Percentiles rank a stretch among this genome's conserved stretches.
These are phyloP conservation scores for Pseudozyma thailandica DNA, from an alignment of 1,284 basidiomycete genomes.

Conservation along the genomic window DNA sequence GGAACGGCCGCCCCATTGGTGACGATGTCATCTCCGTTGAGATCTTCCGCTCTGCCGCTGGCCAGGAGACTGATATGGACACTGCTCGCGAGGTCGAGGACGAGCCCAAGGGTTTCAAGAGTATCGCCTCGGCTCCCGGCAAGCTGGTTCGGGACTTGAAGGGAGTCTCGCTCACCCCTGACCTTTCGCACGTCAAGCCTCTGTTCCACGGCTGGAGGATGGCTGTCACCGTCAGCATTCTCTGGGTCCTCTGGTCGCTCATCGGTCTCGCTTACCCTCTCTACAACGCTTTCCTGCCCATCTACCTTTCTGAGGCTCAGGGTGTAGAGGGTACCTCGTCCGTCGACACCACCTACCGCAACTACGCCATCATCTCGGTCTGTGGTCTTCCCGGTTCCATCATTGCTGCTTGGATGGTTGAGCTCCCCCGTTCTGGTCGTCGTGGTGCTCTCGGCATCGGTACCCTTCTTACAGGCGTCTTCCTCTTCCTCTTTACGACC, in stretches of 20 bases:
- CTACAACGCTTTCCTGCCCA: slow-evolving; percentile 66
- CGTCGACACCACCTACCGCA: slow-evolving; percentile 54
- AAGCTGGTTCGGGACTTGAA: slow-evolving; percentile 23
- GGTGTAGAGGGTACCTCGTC: slow-evolving; percentile 22
- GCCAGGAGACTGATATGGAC: slow-evolving; percentile 59
- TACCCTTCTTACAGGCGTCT: slow-evolving; percentile 63
- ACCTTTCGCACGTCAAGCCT: slow-evolving; percentile 60
- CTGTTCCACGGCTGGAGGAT: slow-evolving; percentile 58
- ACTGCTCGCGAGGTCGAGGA: slow-evolving; percentile 23
- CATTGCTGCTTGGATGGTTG: slow-evolving; percentile 64
- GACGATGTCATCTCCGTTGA: slow-evolving; percentile 64
- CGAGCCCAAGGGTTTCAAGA: slow-evolving; percentile 26
- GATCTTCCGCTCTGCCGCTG: slow-evolving; percentile 64
- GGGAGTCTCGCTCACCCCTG: slow-evolving; percentile 43
- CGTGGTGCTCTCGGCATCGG: slow-evolving; percentile 66
- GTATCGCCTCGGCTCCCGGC: slow-evolving; percentile 17
- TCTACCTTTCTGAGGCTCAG: slow-evolving; percentile 55
- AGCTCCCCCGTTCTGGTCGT: slow-evolving; percentile 63
- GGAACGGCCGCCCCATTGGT: slow-evolving; percentile 59
- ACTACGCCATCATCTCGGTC: slow-evolving; percentile 66
- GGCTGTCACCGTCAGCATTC: slow-evolving; percentile 58
- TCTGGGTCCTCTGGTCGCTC: slow-evolving; percentile 64
- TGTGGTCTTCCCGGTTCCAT: slow-evolving; percentile 66
- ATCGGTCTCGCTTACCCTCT: slow-evolving; percentile 68
- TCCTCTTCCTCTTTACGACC: slow-evolving; percentile 65